Conservation (phyloP, 768 basidiomycete species). For the Suillus luteus region DNA sequence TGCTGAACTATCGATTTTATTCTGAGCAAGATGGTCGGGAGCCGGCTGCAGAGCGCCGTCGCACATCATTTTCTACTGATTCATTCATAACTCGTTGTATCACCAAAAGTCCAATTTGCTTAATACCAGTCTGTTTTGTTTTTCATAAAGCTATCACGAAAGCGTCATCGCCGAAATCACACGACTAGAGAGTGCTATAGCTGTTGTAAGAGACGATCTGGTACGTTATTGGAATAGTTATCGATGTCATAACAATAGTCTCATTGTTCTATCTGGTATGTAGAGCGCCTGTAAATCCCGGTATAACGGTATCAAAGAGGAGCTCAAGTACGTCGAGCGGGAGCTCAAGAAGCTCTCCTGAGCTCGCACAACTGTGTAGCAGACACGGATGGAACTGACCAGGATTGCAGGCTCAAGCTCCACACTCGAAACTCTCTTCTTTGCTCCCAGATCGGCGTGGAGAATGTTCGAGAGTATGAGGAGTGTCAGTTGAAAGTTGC, state of each 20-base stretch:
- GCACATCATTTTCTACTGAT: neutral
- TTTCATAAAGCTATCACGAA: slow-evolving; percentile 39
- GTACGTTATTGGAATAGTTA: slow-evolving; percentile 42
- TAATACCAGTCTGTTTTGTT: too few relatives aligned
- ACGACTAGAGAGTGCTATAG: slow-evolving; percentile 75
- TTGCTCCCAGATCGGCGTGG: slow-evolving; percentile 76
- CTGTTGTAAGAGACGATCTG: slow-evolving; percentile 80
- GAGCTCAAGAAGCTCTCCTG: slow-evolving; percentile 69
- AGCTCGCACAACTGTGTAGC: slow-evolving; percentile 37
- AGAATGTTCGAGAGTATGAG: slow-evolving; percentile 90
- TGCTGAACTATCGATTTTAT: neutral
- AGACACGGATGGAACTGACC: neutral
- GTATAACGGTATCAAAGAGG: slow-evolving; percentile 77
- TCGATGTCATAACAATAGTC: neutral
- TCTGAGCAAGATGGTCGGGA: neutral
- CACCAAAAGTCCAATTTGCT: too few relatives aligned
- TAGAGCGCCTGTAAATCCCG: slow-evolving; percentile 78
- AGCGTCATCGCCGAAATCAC: slow-evolving; percentile 73
- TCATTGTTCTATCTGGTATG: neutral
- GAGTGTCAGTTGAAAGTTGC: slow-evolving; percentile 87
- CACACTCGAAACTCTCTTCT: slow-evolving; percentile 59
- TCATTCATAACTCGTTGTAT: too few relatives aligned
- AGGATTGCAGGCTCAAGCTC: slow-evolving; percentile 49
- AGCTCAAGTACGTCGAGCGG: slow-evolving; percentile 78
- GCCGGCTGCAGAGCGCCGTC: neutral